These are phyloP conservation scores for Huntiella abstrusa DNA, from an alignment of 2,329 filamentous ascomycete species.

Conservation along the genomic window DNA sequence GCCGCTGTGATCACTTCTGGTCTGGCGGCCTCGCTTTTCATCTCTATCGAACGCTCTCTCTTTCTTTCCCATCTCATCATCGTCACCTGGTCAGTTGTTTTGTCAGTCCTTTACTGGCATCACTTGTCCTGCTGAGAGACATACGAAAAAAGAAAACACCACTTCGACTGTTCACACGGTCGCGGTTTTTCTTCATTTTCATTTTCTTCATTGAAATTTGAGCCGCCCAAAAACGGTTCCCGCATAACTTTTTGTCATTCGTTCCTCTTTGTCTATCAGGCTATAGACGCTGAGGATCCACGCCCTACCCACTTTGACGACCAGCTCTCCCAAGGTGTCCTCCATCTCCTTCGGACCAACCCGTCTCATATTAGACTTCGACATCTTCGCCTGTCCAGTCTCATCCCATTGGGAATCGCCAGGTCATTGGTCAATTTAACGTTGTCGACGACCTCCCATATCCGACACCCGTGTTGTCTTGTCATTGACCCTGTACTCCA, in stretches of 20 bases:
- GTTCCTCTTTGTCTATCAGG: slow-evolving; percentile 11
- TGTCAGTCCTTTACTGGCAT: slow-evolving; percentile 12
- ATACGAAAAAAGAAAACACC: slow-evolving; percentile 6
- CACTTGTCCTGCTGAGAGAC: slow-evolving; percentile 12
- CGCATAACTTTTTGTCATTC: slow-evolving; percentile 1
- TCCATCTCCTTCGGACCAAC: not conserved
- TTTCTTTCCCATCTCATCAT: slow-evolving; percentile 8
- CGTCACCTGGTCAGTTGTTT: slow-evolving; percentile 12
- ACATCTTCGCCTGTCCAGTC: not conserved
- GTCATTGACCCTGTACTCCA: no score
- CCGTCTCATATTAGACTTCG: not conserved
- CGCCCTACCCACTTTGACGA: not conserved
- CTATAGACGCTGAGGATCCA: slow-evolving; percentile 10
- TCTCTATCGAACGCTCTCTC: slow-evolving; percentile 9
- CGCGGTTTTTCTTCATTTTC: slow-evolving; percentile 7
- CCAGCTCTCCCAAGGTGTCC: not conserved
- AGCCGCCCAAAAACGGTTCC: not conserved
- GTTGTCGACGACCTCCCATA: not conserved
- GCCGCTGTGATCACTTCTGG: not conserved
- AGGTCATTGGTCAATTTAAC: not conserved
- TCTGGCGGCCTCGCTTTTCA: slow-evolving; percentile 5
- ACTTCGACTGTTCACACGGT: slow-evolving; percentile 8
- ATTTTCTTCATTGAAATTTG: not conserved
- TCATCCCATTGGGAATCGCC: not conserved
- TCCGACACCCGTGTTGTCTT: not conserved